Evolutionary conservation across 257 asterid genomes (phyloP).

Genomic region (Gentiana dahurica): DNA sequence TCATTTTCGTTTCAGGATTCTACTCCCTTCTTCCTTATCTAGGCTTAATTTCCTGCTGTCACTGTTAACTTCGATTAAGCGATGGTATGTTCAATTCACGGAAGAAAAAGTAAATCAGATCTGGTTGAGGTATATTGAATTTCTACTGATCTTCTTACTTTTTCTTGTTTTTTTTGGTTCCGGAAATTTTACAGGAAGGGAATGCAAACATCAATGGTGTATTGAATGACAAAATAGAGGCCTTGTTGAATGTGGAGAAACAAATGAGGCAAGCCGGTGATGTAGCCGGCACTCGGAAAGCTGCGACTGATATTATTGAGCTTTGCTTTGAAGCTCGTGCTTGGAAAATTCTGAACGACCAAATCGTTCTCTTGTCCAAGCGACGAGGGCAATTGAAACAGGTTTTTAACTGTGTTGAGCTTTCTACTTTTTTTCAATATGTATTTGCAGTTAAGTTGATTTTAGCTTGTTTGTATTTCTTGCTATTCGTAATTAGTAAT

Average conservation of each 20-base stretch:
- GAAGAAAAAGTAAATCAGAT: no score
- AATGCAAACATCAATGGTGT: constrained; percentile 20
- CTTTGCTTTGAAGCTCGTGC: constrained; percentile 90
- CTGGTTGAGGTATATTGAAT: no score
- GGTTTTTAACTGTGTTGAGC: constrained; percentile 23
- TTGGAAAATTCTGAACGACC: constrained; percentile 80
- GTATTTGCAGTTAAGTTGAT: no score
- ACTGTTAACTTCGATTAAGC: no score
- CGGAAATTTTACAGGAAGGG: constrained; percentile 47
- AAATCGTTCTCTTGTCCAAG: constrained; percentile 78
- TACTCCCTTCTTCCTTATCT: no score
- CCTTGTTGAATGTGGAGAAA: constrained; percentile 81
- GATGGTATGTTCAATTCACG: no score
- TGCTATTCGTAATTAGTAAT: no score
- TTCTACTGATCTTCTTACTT: constrained; percentile 5
- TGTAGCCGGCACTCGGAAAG: constrained; percentile 73
- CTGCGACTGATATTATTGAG: constrained; percentile 73
- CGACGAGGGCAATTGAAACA: constrained; percentile 97
- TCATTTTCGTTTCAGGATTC: no score
- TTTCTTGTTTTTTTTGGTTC: constrained; percentile 3
- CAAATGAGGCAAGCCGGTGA: constrained; percentile 89
- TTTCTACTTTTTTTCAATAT: neutral
- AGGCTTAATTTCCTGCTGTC: no score
- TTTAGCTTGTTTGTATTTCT: no score
- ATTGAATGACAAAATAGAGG: constrained; percentile 68